Base-by-base conservation (phyloP, 768 basidiomycete genomes). In the Rhodotorula taiwanensis region DNA sequence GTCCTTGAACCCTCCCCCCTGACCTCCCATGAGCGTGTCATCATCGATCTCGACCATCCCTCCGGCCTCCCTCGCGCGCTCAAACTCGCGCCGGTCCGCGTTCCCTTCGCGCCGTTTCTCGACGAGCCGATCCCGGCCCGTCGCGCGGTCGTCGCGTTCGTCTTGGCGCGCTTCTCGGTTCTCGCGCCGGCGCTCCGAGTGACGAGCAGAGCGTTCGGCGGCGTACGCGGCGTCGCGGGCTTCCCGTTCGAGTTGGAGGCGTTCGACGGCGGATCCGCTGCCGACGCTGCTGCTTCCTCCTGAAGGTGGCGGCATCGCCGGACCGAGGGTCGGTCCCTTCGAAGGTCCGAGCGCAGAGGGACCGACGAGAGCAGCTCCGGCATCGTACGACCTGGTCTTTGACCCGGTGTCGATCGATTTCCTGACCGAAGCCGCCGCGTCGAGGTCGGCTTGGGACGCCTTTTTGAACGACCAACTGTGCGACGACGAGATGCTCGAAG, bases 51-150 rank as follows among this genome's bases (percentile, higher is more conserved):
- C 92, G 15, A 84, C 72, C 18, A 87, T 85, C 44, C 83, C 86
- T 47, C 69, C 69, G 4, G 86, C 86, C 18, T 90, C 89, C 25
- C 82, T 83, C 53, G 78, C 79, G 58, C 71, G 14, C 48, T 52
- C 55, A 20, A 58, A 61, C 42, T 45, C 67, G 42, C 48, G 54
- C 52, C 55, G n/a, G 53, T 53, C 78, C 66, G 88, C 89, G 66
- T 89, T 80, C 66, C 79, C 81, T 43, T 83, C 84, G 34, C 83
- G 78, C 75, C 90, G 89, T 79, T 91, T 91, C 78, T 93, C 92
- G 64, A 92, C 74, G 81, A 86, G 83, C 4, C 84, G 87, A 69
- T 93, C 92, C 57, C 84, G 79, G 1, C 92, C 92, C 7, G 67
- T 69, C 48, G 67, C 67, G 21, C 63, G 50, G 7, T 15, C 16